Evolutionary conservation across 2,329 filamentous ascomycete genomes (phyloP).

Genomic region (Clonostachys sp.): DNA sequence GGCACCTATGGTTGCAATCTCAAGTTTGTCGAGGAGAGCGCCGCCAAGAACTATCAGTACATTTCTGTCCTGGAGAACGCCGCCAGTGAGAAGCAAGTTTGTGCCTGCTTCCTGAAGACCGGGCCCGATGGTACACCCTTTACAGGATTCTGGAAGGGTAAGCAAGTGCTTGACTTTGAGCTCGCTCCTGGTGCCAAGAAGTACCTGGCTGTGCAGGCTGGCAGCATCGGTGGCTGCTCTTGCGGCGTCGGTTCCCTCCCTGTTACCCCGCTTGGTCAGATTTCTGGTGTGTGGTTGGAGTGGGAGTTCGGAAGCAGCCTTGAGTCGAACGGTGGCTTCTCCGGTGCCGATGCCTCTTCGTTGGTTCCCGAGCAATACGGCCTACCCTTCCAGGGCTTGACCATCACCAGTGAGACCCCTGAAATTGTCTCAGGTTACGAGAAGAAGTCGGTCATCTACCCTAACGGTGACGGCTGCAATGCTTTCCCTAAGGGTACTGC

Average conservation of each 20-base stretch:
- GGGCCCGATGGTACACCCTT: conserved; percentile 29
- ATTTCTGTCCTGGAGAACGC: conserved; percentile 32
- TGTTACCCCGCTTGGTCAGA: conserved; percentile 31
- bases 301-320: conserved; percentile 40
- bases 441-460: conserved; percentile 34
- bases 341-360: conserved; percentile 44
- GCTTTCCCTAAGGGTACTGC: conserved; percentile 29
- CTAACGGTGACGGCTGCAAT: conserved; percentile 25
- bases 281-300: conserved; percentile 42
- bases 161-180: conserved; percentile 32
- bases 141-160: conserved; percentile 43
- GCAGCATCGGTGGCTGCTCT: conserved; percentile 44
- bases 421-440: conserved; percentile 13
- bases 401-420: conserved; percentile 17
- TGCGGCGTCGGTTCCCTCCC: conserved; percentile 28
- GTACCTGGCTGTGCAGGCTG: conserved; percentile 35
- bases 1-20: conserved; percentile 48
- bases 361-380: conserved; percentile 32
- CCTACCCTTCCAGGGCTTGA: conserved; percentile 24
- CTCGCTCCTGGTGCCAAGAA: conserved; percentile 28
- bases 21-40: conserved; percentile 30
- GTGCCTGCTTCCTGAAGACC: conserved; percentile 49
- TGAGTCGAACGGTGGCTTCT: conserved; percentile 41
- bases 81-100: conserved; percentile 24
- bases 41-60: conserved; percentile 37